These are phyloP conservation scores for Volvox reticuliferus DNA, from an alignment of 139 green algal genomes.

Conservation along the genomic window DNA sequence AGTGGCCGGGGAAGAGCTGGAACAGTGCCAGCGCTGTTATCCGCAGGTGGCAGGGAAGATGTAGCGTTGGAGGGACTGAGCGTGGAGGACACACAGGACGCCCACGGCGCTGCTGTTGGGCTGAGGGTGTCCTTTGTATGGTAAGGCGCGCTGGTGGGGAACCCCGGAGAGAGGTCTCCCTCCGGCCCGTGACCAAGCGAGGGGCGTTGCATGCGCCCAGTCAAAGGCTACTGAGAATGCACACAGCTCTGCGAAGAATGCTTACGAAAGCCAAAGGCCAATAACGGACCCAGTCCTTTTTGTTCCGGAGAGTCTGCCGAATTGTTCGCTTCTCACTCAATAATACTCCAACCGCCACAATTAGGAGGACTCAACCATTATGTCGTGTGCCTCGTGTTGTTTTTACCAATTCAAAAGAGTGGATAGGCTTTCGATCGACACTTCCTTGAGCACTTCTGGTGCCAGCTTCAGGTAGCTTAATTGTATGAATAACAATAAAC, in stretches of 20 bases:
- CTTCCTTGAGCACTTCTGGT: no score
- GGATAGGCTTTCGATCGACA: no score
- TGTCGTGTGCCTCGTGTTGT: no score
- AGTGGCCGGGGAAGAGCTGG: background rate
- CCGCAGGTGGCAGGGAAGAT: background rate
- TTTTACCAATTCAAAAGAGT: no score
- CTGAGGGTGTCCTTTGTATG: constrained; percentile 43
- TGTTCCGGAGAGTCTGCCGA: no score
- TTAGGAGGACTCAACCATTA: no score
- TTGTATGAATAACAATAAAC: no score
- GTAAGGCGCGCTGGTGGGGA: constrained; percentile 42
- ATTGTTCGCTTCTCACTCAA: no score
- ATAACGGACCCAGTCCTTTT: no score
- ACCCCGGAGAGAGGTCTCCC: constrained; percentile 29
- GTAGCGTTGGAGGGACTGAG: background rate
- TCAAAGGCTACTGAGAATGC: background rate
- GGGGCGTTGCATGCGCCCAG: constrained; percentile 24
- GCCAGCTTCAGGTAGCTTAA: no score
- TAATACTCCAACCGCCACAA: no score
- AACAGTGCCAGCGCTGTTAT: background rate
- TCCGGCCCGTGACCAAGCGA: background rate
- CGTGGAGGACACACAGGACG: background rate
- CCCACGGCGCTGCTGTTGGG: constrained; percentile 46
- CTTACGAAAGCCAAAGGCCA: background rate
- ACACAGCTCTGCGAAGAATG: background rate